Evolutionary conservation across 352 stramenopile genomes (phyloP).

Genomic region (Paralagenidium karlingii): DNA sequence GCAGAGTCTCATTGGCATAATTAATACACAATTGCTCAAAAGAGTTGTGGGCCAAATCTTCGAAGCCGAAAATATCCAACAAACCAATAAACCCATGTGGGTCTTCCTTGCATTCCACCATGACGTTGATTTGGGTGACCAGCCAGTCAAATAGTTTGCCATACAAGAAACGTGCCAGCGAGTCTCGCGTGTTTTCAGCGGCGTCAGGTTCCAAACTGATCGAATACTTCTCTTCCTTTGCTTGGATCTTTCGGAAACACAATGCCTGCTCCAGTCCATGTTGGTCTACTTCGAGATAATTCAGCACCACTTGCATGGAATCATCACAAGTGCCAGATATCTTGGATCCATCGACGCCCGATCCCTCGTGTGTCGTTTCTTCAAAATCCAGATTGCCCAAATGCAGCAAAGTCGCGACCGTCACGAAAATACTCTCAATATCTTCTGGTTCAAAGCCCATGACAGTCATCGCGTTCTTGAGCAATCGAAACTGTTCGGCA

Average conservation of each 20-base stretch:
- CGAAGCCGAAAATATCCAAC: constrained; percentile 84
- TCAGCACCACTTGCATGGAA: constrained; percentile 70
- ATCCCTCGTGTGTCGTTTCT: constrained; percentile 32
- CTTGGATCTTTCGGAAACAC: constrained; percentile 88
- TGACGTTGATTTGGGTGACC: constrained; percentile 78
- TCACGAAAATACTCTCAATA: constrained; percentile 85
- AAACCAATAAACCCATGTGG: constrained; percentile 52
- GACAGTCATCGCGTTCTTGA: constrained; percentile 68
- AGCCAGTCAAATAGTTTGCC: constrained; percentile 90
- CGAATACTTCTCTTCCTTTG: constrained; percentile 84
- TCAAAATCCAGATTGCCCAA: constrained; percentile 92
- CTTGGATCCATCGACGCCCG: constrained; percentile 48
- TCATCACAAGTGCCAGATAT: constrained; percentile 37
- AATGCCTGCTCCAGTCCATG: constrained; percentile 83
- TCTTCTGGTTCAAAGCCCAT: constrained; percentile 85
- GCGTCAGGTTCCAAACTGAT: constrained; percentile 53
- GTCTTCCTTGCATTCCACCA: constrained; percentile 42
- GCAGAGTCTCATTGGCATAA: constrained; percentile 88
- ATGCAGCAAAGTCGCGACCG: constrained; percentile 87
- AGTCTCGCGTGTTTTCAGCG: constrained; percentile 86
- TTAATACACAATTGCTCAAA: constrained; percentile 95
- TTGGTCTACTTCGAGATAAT: constrained; percentile 82
- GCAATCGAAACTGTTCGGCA: constrained; percentile 65
- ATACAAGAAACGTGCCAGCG: constrained; percentile 92
- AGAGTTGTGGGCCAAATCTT: constrained; percentile 82